A percentile compares a stretch with the other conserved stretches of the same genome.
Evolutionary conservation across 441 rosid genomes (phyloP).

Genomic region (Viola pubescens): DNA sequence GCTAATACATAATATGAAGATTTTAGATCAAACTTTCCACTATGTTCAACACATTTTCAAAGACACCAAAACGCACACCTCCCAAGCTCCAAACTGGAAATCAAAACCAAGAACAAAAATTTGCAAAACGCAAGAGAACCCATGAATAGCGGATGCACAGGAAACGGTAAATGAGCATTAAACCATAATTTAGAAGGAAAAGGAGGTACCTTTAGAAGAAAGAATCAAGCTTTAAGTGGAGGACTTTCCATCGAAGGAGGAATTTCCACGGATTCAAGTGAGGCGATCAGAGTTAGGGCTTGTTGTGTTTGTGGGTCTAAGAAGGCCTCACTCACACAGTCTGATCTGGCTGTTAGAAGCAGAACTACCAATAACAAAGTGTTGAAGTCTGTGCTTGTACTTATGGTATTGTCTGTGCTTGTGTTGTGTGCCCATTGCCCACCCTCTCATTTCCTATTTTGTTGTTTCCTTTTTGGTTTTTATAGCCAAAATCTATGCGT

Average conservation of each 20-base stretch:
- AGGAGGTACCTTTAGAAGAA: not conserved
- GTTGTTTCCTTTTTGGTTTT: too few relatives aligned
- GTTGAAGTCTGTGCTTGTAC: too few relatives aligned
- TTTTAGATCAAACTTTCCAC: too few relatives aligned
- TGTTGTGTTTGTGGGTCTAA: not conserved
- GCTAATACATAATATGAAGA: too few relatives aligned
- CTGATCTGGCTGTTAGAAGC: conserved; percentile 9
- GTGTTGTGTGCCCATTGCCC: too few relatives aligned
- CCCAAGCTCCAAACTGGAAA: conserved; percentile 5
- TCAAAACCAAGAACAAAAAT: conserved; percentile 6
- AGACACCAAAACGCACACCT: conserved; percentile 9
- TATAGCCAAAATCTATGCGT: too few relatives aligned
- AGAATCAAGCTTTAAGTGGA: conserved; percentile 1
- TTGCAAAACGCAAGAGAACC: conserved; percentile 10
- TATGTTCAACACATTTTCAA: conserved; percentile 9
- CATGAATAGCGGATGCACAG: not conserved
- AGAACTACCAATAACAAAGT: too few relatives aligned
- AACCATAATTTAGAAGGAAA: conserved; percentile 5
- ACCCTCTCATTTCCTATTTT: too few relatives aligned
- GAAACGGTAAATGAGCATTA: not conserved
- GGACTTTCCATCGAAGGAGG: not conserved
- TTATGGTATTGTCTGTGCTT: too few relatives aligned
- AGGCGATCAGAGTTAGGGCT: not conserved
- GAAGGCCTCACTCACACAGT: not conserved
- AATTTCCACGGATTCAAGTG: not conserved